Conservation (phyloP, 2,329 filamentous ascomycete species). For the Trichoderma atroviride region DNA sequence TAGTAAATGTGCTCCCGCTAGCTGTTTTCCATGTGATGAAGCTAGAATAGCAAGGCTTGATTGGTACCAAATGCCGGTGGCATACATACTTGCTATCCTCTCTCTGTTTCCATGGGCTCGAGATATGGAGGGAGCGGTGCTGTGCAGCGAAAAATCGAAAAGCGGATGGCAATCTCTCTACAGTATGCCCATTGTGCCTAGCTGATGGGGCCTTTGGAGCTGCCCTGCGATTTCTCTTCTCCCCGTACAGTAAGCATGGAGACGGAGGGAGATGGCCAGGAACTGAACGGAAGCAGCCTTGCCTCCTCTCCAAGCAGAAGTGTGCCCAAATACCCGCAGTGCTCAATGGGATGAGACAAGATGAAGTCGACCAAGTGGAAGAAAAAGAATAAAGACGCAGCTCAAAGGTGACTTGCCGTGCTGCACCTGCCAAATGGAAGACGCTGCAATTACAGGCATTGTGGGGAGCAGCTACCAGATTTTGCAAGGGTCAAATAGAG, state of each 20-base stretch:
- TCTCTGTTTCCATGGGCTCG: background rate
- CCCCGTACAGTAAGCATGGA: background rate
- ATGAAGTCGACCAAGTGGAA: background rate
- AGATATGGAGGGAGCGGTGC: background rate
- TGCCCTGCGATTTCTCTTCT: background rate
- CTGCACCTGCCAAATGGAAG: background rate
- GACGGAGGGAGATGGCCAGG: background rate
- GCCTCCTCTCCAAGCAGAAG: background rate
- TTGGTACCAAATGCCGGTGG: background rate
- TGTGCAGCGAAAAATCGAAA: background rate
- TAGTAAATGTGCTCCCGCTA: background rate
- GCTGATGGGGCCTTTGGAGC: background rate
- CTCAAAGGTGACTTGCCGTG: background rate
- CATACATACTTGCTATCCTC: background rate
- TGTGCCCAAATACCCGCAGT: background rate
- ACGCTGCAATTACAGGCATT: background rate
- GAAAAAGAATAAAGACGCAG: background rate
- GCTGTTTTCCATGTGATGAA: conserved; percentile 5
- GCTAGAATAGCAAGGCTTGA: background rate
- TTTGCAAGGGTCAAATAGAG: background rate
- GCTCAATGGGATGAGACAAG: background rate
- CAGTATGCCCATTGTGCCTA: background rate
- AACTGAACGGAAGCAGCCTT: conserved; percentile 5
- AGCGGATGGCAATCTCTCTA: background rate
- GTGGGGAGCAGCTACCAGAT: background rate